phyloP scores from a whole-genome alignment of 1,284 basidiomycete species.

The Hymenochaete sp. region DNA sequence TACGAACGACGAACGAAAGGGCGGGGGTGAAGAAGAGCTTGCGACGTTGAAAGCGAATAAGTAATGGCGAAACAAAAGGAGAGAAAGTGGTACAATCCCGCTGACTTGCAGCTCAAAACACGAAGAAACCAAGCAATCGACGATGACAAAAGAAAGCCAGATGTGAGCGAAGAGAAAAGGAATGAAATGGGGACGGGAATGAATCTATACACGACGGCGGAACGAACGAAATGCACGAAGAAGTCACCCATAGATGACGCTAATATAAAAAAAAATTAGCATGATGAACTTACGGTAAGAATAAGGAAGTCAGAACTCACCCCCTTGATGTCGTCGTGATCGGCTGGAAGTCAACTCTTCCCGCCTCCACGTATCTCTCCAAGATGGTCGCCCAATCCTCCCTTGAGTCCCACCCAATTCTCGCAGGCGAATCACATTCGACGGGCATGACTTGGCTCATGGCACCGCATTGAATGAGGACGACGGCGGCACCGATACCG shows the following conservation, averaged over 20 bases:
- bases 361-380: constrained; percentile 59
- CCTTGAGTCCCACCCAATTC: constrained; percentile 62
- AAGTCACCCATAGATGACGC: constrained; percentile 32
- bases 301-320: constrained; percentile 34
- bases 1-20: too few species aligned
- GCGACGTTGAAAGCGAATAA: too few species aligned
- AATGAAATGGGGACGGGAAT: too few species aligned
- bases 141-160: too few species aligned
- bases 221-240: too few species aligned
- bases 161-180: too few species aligned
- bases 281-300: constrained; percentile 3
- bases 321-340: constrained; percentile 65
- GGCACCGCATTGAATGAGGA: constrained; percentile 64
- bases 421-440: constrained; percentile 65
- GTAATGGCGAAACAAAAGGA: too few species aligned
- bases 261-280: constrained; percentile 19
- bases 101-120: too few species aligned
- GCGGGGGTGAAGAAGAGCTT: too few species aligned
- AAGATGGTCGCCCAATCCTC: constrained; percentile 65
- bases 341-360: constrained; percentile 67
- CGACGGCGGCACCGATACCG: constrained; percentile 62
- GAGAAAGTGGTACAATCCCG: too few species aligned
- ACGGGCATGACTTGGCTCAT: constrained; percentile 76
- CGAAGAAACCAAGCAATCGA: too few species aligned
- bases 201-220: too few species aligned